These are phyloP conservation scores for Suhomyces xylopsoci DNA, from an alignment of 805 yeast species.

Conservation along the genomic window DNA sequence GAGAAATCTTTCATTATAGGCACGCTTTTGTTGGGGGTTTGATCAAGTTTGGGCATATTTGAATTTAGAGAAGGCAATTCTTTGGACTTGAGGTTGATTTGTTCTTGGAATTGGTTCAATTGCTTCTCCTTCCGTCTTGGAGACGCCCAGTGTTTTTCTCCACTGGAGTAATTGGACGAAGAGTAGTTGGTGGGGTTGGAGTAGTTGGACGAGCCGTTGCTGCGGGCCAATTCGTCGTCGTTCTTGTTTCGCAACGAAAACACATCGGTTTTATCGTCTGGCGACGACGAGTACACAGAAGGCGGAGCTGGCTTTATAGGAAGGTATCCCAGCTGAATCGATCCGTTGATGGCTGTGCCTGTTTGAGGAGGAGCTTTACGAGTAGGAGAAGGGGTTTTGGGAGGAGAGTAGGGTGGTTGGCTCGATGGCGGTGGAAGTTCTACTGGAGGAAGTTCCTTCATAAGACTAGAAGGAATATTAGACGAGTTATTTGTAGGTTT, in stretches of 20 bases:
- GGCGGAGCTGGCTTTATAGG: constrained; percentile 5
- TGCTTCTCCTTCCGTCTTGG: constrained; percentile 36
- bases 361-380: constrained; percentile 9
- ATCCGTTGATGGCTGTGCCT: not conserved
- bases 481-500: not conserved
- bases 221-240: constrained; percentile 7
- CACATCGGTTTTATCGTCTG: constrained; percentile 18
- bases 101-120: constrained; percentile 34
- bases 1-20: constrained; percentile 44
- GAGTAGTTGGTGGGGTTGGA: constrained; percentile 39
- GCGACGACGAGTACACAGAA: constrained; percentile 10
- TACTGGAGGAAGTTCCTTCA: constrained; percentile 3
- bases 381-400: constrained; percentile 10
- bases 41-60: constrained; percentile 4
- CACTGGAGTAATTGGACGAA: constrained; percentile 14
- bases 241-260: constrained; percentile 12
- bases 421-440: constrained; percentile 5
- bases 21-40: constrained; percentile 13
- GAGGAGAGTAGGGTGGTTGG: constrained; percentile 7
- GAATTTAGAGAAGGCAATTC: constrained; percentile 21
- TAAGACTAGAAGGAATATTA: not conserved
- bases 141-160: constrained; percentile 42
- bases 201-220: constrained; percentile 25
- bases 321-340: constrained; percentile 1
- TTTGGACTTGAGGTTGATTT: constrained; percentile 34